Conservation (phyloP, 208 protist species). For the Sergeia podlipaevii region DNA sequence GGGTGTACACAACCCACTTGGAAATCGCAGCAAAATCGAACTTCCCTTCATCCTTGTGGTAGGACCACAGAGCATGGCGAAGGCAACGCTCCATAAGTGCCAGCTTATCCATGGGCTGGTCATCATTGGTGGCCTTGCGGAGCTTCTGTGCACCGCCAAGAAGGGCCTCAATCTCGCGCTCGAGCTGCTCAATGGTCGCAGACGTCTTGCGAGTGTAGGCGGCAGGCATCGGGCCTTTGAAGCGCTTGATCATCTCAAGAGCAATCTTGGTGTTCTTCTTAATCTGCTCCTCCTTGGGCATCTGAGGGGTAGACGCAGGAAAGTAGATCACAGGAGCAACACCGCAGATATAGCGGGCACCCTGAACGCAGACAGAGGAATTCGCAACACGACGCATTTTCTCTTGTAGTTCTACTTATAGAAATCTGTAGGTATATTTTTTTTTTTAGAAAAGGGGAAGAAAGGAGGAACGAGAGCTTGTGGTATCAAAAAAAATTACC, state of each 20-base stretch:
- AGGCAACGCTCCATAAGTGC: conserved; percentile 90
- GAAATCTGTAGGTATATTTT: not conserved
- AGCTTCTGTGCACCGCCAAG: conserved; percentile 78
- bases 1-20: conserved; percentile 92
- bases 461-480: not conserved
- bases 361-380: conserved; percentile 25
- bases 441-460: not conserved
- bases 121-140: conserved; percentile 63
- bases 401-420: not conserved
- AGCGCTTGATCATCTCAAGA: conserved; percentile 86
- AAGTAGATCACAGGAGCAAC: conserved; percentile 89
- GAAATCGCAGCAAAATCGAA: conserved; percentile 82
- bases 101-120: conserved; percentile 90
- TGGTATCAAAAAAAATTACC: conserved; percentile 6
- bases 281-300: conserved; percentile 75
- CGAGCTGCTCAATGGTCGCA: conserved; percentile 82
- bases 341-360: conserved; percentile 68
- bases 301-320: conserved; percentile 31
- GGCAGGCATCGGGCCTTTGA: conserved; percentile 69
- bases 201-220: conserved; percentile 80
- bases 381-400: conserved; percentile 66
- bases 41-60: conserved; percentile 89
- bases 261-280: conserved; percentile 89
- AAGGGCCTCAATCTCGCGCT: conserved; percentile 87
- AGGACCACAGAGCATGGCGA: conserved; percentile 89